A percentile compares a stretch with the other conserved stretches of the same genome.
Evolutionary conservation across 768 basidiomycete genomes (phyloP).

Genomic region (Naganishia vishniacii): DNA sequence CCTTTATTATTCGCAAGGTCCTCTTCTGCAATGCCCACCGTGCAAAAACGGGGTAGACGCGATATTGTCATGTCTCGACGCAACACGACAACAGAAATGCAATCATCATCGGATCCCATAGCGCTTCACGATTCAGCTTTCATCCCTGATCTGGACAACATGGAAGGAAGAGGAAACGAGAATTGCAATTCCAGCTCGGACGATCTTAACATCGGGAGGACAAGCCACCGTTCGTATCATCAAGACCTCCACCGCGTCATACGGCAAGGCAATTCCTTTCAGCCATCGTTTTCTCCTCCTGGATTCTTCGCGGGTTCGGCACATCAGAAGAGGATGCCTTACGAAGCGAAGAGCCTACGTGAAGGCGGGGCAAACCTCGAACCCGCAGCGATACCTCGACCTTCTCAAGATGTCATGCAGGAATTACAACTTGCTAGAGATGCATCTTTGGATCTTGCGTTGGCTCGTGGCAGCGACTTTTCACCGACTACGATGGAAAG

Average conservation of each 20-base stretch:
- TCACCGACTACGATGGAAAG: no score
- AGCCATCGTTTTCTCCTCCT: constrained; percentile 5
- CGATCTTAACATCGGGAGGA: background rate
- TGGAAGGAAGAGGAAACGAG: background rate
- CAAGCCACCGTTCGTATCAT: background rate
- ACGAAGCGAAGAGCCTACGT: background rate
- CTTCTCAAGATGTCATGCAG: background rate
- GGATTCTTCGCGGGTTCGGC: constrained; percentile 1
- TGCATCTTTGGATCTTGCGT: background rate
- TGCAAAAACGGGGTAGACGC: background rate
- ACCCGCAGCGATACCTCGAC: constrained; percentile 7
- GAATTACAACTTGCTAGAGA: constrained; percentile 1
- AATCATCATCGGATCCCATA: constrained; percentile 8
- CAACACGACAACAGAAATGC: background rate
- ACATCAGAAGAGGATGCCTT: background rate
- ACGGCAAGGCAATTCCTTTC: background rate
- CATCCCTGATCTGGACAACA: background rate
- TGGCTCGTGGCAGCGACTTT: background rate
- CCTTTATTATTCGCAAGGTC: no score
- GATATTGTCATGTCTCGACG: background rate
- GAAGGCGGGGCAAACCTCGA: no score
- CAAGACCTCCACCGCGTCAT: background rate
- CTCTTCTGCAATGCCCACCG: background rate
- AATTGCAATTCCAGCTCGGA: background rate
- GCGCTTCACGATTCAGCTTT: constrained; percentile 1